Evolutionary conservation across 805 yeast genomes (phyloP).

Genomic region (Ogataea degrootiae): DNA sequence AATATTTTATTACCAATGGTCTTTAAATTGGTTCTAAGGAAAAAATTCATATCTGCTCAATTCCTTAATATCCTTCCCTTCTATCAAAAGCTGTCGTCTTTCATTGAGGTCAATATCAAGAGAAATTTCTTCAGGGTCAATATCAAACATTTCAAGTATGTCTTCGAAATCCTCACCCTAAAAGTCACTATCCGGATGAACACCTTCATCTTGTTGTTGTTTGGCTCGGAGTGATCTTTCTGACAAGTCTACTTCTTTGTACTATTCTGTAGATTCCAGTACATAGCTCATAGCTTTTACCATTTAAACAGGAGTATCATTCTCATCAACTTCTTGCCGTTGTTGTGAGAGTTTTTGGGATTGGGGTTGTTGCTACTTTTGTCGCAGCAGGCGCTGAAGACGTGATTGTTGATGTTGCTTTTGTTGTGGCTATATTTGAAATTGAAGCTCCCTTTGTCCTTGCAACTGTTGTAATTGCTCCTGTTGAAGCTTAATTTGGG

Average conservation of each 20-base stretch:
- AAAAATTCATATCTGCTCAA: slow-evolving; percentile 83
- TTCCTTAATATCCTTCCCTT: slow-evolving; percentile 75
- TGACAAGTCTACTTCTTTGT: slow-evolving; percentile 17
- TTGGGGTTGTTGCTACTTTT: neutral
- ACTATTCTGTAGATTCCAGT: slow-evolving; percentile 21
- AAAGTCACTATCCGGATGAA: slow-evolving; percentile 19
- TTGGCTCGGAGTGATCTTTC: slow-evolving; percentile 21
- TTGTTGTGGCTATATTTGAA: slow-evolving; percentile 37
- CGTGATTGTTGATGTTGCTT: slow-evolving; percentile 21
- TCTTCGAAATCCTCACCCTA: slow-evolving; percentile 28
- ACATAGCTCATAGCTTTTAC: slow-evolving; percentile 21
- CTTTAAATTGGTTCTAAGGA: slow-evolving; percentile 69
- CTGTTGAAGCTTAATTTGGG: neutral
- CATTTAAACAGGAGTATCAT: slow-evolving; percentile 23
- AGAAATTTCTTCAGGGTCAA: slow-evolving; percentile 27
- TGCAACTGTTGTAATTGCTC: neutral
- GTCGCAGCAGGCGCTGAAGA: slow-evolving; percentile 13
- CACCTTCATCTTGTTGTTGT: slow-evolving; percentile 27
- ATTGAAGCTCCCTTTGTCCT: neutral
- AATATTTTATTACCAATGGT: slow-evolving; percentile 74
- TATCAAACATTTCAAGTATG: slow-evolving; percentile 26
- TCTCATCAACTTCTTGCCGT: slow-evolving; percentile 5
- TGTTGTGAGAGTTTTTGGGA: too few relatives aligned
- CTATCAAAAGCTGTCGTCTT: slow-evolving; percentile 55
- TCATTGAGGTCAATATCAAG: slow-evolving; percentile 47